Base-by-base conservation (phyloP, 192 early-diverging fungal species). In the Linnemannia exigua region DNA sequence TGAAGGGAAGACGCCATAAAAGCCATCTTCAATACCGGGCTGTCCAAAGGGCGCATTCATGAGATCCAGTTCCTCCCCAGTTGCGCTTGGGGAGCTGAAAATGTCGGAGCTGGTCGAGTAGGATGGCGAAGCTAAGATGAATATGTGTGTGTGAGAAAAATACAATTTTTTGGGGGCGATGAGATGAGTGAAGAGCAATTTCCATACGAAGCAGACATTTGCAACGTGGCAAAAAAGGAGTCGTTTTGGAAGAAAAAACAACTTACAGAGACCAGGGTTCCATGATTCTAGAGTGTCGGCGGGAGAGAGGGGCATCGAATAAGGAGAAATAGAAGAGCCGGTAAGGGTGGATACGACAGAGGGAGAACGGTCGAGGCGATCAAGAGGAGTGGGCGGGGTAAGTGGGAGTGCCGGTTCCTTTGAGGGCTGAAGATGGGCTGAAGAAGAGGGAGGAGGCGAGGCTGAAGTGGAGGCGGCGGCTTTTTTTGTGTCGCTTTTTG, bases 251-350 rank as follows among this genome's bases (percentile, higher is more conserved):
- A 71, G 7, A 71, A 25, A 28, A 33, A 44, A 16, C 0, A 28
- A 19, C 84, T 73, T 86, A 86, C 84, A 80, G 58, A 86, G 84
- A 44, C 79, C 78, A 41, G 84, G 84, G 70, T 86, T 86, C 84
- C 84, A 86, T 7, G 84, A 77, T 44, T 86, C 84, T 38, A 74
- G 7, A 31, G 78, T 86, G 36, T 79, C 78, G 58, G 84, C 84
- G 14, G 84, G 84, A 5, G 84, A 86, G 1, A 80, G 78, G 1
- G 84, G 84, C 12, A 79, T 52, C 9, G 83, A 58, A 20, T 76
- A 86, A 28, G 79, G 79, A 19, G 84, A 80, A 9, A 77, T 48
- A 36, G 84, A 77, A 17, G 79, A 72, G 1, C 68, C 68, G 5
- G 54, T 11, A n/a, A 19, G n/a, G 11, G 84, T 22, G 28, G 82